Base-by-base conservation (phyloP, 129 eudicot species). In the Scalesia atractyloides region DNA sequence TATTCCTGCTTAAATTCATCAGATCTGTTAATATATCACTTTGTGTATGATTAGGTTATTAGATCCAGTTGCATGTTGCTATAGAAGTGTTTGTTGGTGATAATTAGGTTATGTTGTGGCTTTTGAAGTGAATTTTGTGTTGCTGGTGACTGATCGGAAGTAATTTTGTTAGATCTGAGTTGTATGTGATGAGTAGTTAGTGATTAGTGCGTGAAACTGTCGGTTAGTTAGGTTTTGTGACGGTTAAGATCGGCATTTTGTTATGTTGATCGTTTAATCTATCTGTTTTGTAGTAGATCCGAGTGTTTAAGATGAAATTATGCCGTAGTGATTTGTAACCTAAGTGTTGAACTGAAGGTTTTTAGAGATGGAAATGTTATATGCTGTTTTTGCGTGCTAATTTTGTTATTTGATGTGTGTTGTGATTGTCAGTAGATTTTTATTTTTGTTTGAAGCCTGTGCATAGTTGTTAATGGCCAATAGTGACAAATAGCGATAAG, bases 21-120 rank as follows among this genome's bases (percentile, higher is more conserved):
- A 9, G 71, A 68, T 80, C 70, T 74, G 80, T 79, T 43, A 8
- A 20, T 46, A 70, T 43, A 5, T 39, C 14, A 3, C 2, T 1
- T 47, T 3, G 5, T 19, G 2, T 41, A 16, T 69, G 24, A 62
- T 47, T 46, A 15, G 51, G 11, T 50, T 20, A 51, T 68, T 48
- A 62, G 84, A 80, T 80, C 80, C 76, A 10, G 48, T 49, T 44
- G 14, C 75, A 58, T 76, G 72, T 52, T 39, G 69, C 15, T 62
- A 44, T 33, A 39, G 19, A 9, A 63, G 30, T 44, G 44, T 11
- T 64, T 5, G 5, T 14, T 50, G 6, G 16, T 2, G 5, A 60
- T 70, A 48, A 5, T 33, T 7, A 9, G 24, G 16, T 17, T 5
- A 5, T 39, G 30, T 73, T 9, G 24, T 53, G 0, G 62, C 36